These are phyloP conservation scores for Saturnispora sekii DNA, from an alignment of 805 yeast species.

Conservation along the genomic window DNA sequence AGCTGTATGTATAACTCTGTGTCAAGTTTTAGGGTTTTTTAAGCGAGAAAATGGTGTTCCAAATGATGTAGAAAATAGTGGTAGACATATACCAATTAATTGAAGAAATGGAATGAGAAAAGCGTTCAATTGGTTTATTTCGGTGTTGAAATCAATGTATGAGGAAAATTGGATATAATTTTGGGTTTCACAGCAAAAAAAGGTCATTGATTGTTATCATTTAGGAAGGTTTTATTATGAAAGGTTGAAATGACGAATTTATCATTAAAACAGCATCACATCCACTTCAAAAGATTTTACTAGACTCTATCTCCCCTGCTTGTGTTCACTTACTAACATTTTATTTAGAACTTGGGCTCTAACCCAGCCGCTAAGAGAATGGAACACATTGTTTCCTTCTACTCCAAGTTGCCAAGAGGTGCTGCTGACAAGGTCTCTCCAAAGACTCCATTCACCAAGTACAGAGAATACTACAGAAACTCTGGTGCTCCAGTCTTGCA, in stretches of 20 bases:
- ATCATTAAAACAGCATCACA: no score
- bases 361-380: conserved; percentile 97
- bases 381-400: conserved; percentile 89
- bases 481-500: conserved; percentile 78
- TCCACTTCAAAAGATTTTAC: no score
- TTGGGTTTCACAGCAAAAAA: no score
- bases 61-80: no score
- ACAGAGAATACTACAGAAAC: conserved; percentile 79
- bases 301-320: no score
- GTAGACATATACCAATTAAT: no score
- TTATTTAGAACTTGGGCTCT: conserved; percentile 70
- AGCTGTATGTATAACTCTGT: conserved; percentile 43
- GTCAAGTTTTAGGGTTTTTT: not conserved
- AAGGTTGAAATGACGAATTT: not conserved
- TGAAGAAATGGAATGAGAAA: no score
- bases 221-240: no score
- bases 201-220: no score
- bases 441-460: conserved; percentile 59
- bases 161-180: no score
- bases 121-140: no score
- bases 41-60: not conserved
- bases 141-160: no score
- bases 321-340: conserved; percentile 1
- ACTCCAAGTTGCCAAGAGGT: conserved; percentile 94
- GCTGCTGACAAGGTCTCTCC: conserved; percentile 69